Percentiles rank a stretch among this genome's conserved stretches.
phyloP scores from a whole-genome alignment of 139 green algal species.

The Chlamydomonas schloesseri region DNA sequence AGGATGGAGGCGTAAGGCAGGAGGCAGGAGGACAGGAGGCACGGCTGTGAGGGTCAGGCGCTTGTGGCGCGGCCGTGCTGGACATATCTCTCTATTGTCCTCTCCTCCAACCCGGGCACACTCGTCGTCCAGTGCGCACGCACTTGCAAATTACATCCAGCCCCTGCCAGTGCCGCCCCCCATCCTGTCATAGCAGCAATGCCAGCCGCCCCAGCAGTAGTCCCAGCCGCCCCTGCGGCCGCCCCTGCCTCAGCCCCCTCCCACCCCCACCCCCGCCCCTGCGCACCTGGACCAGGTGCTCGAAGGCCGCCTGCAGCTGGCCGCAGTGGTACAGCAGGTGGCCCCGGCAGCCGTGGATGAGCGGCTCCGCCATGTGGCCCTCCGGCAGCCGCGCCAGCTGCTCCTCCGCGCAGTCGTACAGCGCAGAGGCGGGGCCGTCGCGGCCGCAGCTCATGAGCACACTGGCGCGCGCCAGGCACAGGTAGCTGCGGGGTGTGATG shows the following conservation, averaged over 20 bases:
- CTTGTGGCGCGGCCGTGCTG: no score
- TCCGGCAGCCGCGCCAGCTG: slow-evolving; percentile 45
- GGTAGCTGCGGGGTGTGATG: slow-evolving; percentile 27
- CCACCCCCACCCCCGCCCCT: background rate
- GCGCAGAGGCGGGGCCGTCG: slow-evolving; percentile 25
- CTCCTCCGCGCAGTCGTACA: slow-evolving; percentile 22
- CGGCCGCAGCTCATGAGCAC: slow-evolving; percentile 55
- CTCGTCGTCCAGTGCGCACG: no score
- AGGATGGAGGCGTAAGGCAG: background rate
- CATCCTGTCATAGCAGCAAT: no score
- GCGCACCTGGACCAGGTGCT: slow-evolving; percentile 57
- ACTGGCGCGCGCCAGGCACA: slow-evolving; percentile 37
- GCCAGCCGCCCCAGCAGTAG: no score
- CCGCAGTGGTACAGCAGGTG: slow-evolving; percentile 55
- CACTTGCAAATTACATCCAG: no score
- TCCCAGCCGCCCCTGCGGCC: no score
- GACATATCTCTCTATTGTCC: no score
- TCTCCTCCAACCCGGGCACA: no score
- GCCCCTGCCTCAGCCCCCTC: background rate
- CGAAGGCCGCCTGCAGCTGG: slow-evolving; percentile 55
- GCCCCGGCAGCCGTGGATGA: slow-evolving; percentile 48
- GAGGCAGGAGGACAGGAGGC: background rate
- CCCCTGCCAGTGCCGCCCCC: no score
- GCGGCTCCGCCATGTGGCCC: slow-evolving; percentile 47
- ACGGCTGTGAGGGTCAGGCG: background rate